Base-by-base conservation (phyloP, 106 monocot genomes). In the Allium cepa region DNA sequence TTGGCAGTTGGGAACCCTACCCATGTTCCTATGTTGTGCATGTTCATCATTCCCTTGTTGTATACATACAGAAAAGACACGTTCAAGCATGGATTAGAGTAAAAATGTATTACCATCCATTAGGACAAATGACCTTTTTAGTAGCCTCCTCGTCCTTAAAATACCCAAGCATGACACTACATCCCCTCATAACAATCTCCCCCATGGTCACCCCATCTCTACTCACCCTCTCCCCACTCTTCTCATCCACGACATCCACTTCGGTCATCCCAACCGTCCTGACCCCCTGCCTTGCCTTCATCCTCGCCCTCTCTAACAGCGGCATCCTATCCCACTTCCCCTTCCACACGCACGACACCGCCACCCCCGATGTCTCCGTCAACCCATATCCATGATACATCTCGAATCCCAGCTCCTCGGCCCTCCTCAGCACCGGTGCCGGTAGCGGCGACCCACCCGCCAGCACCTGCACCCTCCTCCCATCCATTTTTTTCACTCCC, bases 101-200 rank as follows among this genome's bases (percentile, higher is more conserved):
- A 36, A 22, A 22, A 22, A 22, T 22, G 22, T 2, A 36, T 36
- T 36, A 36, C 36, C 36, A 36, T 36, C 36, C 36, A 36, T 5
- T 36, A 5, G 36, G 36, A 36, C 36, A 36, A 5, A 91, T 88
- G 7, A 81, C 79, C 50, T 70, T 71, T 9, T 63, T 55, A 7
- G 83, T 96, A 8, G 52, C 91, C 11, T 60, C 47, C 49, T 52
- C 58, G 69, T 96, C 76, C 62, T 91, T 91, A 59, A 69, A 83
- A 76, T 96, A 96, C 0, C 91, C 95, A 56, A 86, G 91, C 91
- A 96, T 96, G 57, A 91, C 67, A 78, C 75, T 88, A 60, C 88
- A 91, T 18, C 95, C 91, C 2, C 76, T 65, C 11, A 91, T 75
- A 14, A 82, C 77, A 62, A 96, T 86, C 85, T 96, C 88, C 0